Percentiles rank a stretch among this genome's conserved stretches.
These are phyloP conservation scores for Funneliformis geosporum DNA, from an alignment of 192 early-diverging fungal genomes.

Conservation along the genomic window DNA sequence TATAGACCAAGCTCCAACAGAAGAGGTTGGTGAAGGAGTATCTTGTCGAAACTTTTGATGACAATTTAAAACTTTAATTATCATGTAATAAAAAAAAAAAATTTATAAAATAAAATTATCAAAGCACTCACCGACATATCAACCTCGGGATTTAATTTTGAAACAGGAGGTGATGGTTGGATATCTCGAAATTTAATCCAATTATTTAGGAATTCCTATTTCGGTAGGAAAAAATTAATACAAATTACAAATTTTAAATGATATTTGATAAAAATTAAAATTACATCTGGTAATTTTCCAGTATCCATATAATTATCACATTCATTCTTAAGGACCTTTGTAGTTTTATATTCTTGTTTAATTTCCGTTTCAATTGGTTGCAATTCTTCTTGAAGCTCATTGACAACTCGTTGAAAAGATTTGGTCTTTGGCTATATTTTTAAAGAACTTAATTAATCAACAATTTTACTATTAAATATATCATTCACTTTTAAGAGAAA, in stretches of 20 bases:
- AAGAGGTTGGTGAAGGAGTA: constrained; percentile 26
- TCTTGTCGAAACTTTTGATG: constrained; percentile 29
- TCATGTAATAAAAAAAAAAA: not conserved
- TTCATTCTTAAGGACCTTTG: constrained; percentile 30
- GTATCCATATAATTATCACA: constrained; percentile 20
- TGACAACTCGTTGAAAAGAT: constrained; percentile 28
- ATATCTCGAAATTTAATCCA: constrained; percentile 30
- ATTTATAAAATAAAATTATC: not conserved
- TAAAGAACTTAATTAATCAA: not conserved
- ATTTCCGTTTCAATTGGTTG: constrained; percentile 30
- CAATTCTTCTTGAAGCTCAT: constrained; percentile 31
- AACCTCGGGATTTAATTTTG: constrained; percentile 32
- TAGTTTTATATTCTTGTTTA: constrained; percentile 31
- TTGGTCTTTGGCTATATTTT: constrained; percentile 29
- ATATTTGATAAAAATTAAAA: not conserved
- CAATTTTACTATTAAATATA: too few species aligned
- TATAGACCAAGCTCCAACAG: constrained; percentile 26
- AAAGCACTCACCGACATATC: constrained; percentile 14
- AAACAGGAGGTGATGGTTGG: constrained; percentile 27
- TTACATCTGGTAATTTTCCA: constrained; percentile 15
- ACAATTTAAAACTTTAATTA: not conserved
- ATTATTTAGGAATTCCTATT: constrained; percentile 22
- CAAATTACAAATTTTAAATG: not conserved
- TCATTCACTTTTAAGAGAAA: not conserved
- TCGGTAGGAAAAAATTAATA: not conserved